These are phyloP conservation scores for Leishmania mexicana DNA, from an alignment of 208 protist species.

Conservation along the genomic window DNA sequence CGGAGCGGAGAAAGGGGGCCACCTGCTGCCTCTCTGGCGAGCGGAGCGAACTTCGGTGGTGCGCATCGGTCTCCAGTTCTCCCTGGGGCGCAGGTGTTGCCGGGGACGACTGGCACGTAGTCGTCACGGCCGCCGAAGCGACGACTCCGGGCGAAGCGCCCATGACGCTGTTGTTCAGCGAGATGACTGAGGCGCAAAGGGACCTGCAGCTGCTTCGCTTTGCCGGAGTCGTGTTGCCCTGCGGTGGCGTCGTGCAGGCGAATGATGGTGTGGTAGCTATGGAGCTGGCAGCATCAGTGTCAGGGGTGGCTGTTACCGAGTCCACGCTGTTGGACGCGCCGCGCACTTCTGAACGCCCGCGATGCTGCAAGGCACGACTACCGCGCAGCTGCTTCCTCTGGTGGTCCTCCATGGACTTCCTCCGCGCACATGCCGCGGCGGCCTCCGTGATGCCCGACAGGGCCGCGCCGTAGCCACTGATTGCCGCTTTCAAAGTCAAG, in stretches of 20 bases:
- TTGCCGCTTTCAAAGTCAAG: neutral
- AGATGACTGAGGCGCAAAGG: neutral
- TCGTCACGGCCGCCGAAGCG: neutral
- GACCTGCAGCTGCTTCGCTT: neutral
- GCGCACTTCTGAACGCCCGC: neutral
- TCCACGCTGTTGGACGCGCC: neutral
- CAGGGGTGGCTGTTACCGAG: neutral
- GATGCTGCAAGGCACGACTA: neutral
- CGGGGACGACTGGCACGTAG: neutral
- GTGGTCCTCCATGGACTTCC: neutral
- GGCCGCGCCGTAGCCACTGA: neutral
- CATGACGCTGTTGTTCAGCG: neutral
- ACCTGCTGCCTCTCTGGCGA: neutral
- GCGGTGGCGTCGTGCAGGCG: neutral
- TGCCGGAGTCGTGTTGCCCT: neutral
- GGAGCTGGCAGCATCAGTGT: neutral
- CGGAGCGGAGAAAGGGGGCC: slow-evolving; percentile 3
- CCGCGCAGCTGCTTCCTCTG: neutral
- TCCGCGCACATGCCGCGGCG: neutral
- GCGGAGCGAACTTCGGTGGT: neutral
- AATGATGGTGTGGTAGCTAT: neutral
- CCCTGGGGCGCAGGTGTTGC: neutral
- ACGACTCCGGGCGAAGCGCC: neutral
- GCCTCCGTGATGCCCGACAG: neutral
- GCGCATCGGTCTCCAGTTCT: slow-evolving; percentile 1